Conservation (phyloP, 306 rosid genomes). For the Fragaria nilgerrensis region DNA sequence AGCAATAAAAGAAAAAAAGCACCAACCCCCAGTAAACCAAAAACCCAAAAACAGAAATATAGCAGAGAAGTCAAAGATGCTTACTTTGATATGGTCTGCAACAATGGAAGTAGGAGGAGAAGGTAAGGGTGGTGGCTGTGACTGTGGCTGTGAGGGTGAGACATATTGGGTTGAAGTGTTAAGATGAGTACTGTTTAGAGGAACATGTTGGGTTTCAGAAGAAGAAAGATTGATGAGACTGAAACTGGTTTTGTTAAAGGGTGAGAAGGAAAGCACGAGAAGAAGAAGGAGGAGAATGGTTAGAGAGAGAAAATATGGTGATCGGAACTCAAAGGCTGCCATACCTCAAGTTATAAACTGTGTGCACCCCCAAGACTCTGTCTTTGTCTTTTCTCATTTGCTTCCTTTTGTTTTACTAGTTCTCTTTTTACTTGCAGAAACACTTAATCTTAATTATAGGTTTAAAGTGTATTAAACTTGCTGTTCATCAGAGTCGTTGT, state of each 20-base stretch:
- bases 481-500: too few relatives aligned
- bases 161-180: not conserved
- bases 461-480: too few relatives aligned
- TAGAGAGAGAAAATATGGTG: constrained; percentile 19
- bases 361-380: not conserved
- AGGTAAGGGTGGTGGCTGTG: not conserved
- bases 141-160: not conserved
- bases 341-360: not conserved
- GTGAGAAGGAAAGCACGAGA: constrained; percentile 5
- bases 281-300: constrained; percentile 18
- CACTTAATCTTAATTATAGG: too few relatives aligned
- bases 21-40: too few relatives aligned
- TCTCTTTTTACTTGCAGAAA: not conserved
- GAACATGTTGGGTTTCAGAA: not conserved
- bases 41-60: too few relatives aligned
- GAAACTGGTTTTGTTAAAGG: constrained; percentile 14
- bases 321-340: constrained; percentile 23
- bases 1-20: not conserved
- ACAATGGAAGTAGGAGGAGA: constrained; percentile 8
- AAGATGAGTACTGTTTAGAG: not conserved
- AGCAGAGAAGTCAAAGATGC: not conserved
- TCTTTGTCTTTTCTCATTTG: not conserved
- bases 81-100: constrained; percentile 19
- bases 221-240: not conserved
- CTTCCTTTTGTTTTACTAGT: not conserved